Conservation (phyloP, 1,284 basidiomycete genomes). For the Porodaedalea pini region DNA sequence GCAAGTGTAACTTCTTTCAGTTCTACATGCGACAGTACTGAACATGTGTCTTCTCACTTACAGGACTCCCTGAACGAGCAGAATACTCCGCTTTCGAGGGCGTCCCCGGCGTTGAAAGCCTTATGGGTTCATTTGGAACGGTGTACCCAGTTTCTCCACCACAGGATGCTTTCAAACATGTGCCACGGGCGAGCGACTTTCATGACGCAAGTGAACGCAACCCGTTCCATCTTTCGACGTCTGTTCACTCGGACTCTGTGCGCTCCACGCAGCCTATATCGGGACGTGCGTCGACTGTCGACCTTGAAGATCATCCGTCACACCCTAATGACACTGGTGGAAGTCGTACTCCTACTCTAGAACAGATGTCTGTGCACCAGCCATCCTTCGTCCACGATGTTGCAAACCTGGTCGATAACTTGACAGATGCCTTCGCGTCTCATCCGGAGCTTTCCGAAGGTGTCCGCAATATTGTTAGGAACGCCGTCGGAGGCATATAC, state of each 20-base stretch:
- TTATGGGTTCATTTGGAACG: conserved; percentile 5
- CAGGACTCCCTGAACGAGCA: no score
- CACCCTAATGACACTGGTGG: conserved; percentile 46
- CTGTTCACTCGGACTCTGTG: not conserved
- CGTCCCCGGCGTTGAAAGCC: not conserved
- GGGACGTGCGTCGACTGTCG: not conserved
- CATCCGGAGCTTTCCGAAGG: conserved; percentile 71
- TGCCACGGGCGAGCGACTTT: not conserved
- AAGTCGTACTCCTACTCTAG: conserved; percentile 25
- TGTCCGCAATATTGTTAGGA: conserved; percentile 57
- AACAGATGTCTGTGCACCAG: conserved; percentile 28
- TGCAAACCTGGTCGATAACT: conserved; percentile 51
- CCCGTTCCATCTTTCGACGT: not conserved
- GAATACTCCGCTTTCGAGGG: not conserved
- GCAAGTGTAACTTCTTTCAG: not conserved
- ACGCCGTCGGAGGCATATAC: conserved; percentile 60
- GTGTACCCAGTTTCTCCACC: conserved; percentile 3
- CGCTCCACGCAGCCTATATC: not conserved
- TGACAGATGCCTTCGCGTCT: conserved; percentile 49
- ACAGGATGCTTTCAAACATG: conserved; percentile 7
- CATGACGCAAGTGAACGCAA: not conserved
- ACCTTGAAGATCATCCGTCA: not conserved
- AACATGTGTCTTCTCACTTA: no score
- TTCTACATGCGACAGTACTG: no score
- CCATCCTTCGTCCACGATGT: conserved; percentile 60